These are phyloP conservation scores for Cutaneotrichosporon sp. DNA, from an alignment of 1,284 basidiomycete species.

Conservation along the genomic window DNA sequence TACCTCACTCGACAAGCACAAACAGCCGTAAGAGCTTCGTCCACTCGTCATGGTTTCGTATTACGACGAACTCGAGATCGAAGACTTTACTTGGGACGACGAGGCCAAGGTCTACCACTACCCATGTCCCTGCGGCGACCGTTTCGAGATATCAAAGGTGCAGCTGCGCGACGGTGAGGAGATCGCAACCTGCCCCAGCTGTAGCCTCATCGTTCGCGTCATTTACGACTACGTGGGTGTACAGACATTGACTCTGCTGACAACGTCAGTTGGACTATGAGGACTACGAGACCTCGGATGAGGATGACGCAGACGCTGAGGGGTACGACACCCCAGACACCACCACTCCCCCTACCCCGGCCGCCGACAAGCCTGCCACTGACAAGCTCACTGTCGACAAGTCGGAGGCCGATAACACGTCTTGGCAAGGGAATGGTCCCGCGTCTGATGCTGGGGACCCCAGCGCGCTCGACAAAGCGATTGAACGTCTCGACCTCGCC, in stretches of 20 bases:
- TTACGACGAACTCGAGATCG: constrained; percentile 71
- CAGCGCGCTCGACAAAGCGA: not conserved
- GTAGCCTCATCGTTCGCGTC: constrained; percentile 87
- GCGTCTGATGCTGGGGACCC: not conserved
- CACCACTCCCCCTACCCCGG: constrained; percentile 10
- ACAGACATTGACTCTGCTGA: not conserved
- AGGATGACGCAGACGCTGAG: constrained; percentile 30
- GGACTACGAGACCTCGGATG: constrained; percentile 51
- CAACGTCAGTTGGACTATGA: constrained; percentile 52
- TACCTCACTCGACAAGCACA: not conserved
- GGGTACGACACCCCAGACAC: constrained; percentile 17
- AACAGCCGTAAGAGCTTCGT: not conserved
- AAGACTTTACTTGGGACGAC: constrained; percentile 91
- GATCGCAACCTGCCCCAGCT: constrained; percentile 95
- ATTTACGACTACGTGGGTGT: constrained; percentile 87
- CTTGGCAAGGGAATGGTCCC: not conserved
- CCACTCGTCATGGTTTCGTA: constrained; percentile 42
- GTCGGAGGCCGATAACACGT: not conserved
- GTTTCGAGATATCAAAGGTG: constrained; percentile 88
- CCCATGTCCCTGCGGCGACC: constrained; percentile 96
- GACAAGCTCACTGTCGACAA: not conserved
- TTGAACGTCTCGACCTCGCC: not conserved
- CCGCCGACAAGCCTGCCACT: not conserved
- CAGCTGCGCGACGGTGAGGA: constrained; percentile 92
- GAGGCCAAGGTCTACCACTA: constrained; percentile 84